Conservation (phyloP, 495 filamentous ascomycete species). For the Elaphomyces granulatus region DNA sequence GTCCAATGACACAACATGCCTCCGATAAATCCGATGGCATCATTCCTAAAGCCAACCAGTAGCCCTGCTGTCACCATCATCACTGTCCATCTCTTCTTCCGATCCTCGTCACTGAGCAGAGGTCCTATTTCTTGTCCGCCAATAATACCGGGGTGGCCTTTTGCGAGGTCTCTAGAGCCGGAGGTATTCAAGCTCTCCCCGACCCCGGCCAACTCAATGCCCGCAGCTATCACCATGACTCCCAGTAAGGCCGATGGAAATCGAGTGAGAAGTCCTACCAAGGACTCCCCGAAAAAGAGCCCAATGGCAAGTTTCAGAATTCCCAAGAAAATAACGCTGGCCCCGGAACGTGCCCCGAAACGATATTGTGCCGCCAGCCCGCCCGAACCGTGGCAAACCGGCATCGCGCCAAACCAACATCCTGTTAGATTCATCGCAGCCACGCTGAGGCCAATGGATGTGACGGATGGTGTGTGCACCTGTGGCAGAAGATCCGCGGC, state of each 20-base stretch:
- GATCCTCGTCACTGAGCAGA: constrained; percentile 43
- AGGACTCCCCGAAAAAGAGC: constrained; percentile 50
- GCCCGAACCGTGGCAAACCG: constrained; percentile 85
- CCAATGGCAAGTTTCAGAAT: constrained; percentile 62
- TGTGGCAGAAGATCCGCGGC: constrained; percentile 58
- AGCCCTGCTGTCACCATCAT: constrained; percentile 78
- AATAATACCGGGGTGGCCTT: constrained; percentile 13
- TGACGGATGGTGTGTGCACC: constrained; percentile 48
- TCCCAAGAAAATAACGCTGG: constrained; percentile 68
- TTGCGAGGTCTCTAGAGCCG: constrained; percentile 44
- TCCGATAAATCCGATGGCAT: constrained; percentile 70
- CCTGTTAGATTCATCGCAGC: constrained; percentile 67
- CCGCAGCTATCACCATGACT: constrained; percentile 78
- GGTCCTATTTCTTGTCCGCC: constrained; percentile 25
- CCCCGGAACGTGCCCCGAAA: constrained; percentile 79
- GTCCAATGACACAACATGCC: constrained; percentile 59
- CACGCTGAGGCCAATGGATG: constrained; percentile 65
- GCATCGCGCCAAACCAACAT: constrained; percentile 91
- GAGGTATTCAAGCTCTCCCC: constrained; percentile 66
- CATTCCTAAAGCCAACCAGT: constrained; percentile 76
- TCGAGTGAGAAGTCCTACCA: constrained; percentile 47
- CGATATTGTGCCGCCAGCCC: constrained; percentile 79
- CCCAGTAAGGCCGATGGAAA: constrained; percentile 67
- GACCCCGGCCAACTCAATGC: constrained; percentile 69
- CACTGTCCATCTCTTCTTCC: constrained; percentile 59